Evolutionary conservation across 2,329 filamentous ascomycete species (phyloP), one percentile per base, ranked within the genome.

Genomic region (Fusarium solani-melongenae): DNA sequence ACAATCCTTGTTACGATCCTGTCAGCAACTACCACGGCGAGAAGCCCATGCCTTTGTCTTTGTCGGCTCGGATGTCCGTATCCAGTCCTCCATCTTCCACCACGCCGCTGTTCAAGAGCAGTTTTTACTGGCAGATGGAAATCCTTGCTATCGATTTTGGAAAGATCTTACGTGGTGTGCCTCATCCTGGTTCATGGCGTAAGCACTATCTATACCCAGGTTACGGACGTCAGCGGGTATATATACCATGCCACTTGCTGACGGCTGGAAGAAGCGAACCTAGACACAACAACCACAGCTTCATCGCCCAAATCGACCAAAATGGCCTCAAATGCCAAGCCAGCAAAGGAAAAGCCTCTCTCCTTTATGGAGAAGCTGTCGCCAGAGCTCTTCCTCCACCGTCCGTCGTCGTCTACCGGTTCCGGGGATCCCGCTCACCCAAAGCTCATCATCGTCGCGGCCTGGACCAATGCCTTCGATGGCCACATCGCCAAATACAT

Each of bases 401-500:
- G 60, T 20, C 51, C 63, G 1, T 38, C 46, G 20, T 34, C 41
- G 0, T n/a, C 29, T 24, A 29, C 56, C 41, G 15, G 15, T 11
- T 34, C 31, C 17, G 55, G 27, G 7, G 4, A 31, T 5, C 24
- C 49, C 17, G 38, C 4, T 2, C 11, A 63, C 8, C 71, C 71
- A 20, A 71, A 65, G 51, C 36, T 73, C 6, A 57, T 73, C 20
- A 64, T 73, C 4, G 27, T 73, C 4, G 67, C 67, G 1, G 65
- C 20, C 15, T 73, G 67, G 70, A 71, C 71, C 29, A 71, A 73
- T 27, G 59, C 67, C 0, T 27, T 64, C 27, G 59, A 71, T 6
- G 17, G 11, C 3, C 64, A 74, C 6, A 68, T 73, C n/a, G 67
- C 71, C 38, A 74, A 73, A 33, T 73, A 71, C 27, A 57, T 71